Base-by-base conservation (phyloP, 768 basidiomycete species). In the Pilatotrama ljubarskyi region DNA sequence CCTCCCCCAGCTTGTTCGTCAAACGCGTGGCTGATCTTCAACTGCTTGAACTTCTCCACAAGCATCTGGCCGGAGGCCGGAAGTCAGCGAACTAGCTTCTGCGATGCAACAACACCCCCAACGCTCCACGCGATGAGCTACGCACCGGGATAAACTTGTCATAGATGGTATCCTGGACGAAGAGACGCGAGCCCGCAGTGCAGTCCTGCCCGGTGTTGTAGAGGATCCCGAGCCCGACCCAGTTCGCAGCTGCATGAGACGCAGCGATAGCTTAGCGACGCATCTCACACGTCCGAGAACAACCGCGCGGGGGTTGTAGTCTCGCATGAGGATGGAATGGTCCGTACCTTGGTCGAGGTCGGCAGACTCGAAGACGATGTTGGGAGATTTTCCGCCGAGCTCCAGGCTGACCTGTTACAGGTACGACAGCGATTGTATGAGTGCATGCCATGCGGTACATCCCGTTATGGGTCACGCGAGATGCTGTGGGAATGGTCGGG, bases 141-240 rank as follows among this genome's bases (percentile, higher is more conserved):
- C 58, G 15, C 29, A 64, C 66, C 43, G 78, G 72, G 29, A 95
- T 68, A 72, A 97, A 95, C 70, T 85, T 87, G 71, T 97, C 92
- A 70, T 97, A 91, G 51, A 95, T 80, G 22, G 82, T 81, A 53
- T 94, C 89, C 70, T 98, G 94, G 20, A 93, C 93, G 70, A 91
- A 94, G 37, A 95, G 76, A 14, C 95, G 84, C 35, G 93, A 95
- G 40, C 95, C 93, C 22, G 94, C 94, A 3, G 91, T 93, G 73
- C 95, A 97, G 70, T 93, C 91, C 74, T 96, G 92, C n/a, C 93
- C 92, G 36, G 89, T 85, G 67, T 93, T 93, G 75, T 91, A 94
- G 66, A 88, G 86, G 56, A 95, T 88, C 20, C 94, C 93, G 22
- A 95, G 78, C 8, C 87, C 88, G 20, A 86, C 84, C 93, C 94